Conservation (phyloP, 768 basidiomycete genomes). For the Suillus tomentosus region DNA sequence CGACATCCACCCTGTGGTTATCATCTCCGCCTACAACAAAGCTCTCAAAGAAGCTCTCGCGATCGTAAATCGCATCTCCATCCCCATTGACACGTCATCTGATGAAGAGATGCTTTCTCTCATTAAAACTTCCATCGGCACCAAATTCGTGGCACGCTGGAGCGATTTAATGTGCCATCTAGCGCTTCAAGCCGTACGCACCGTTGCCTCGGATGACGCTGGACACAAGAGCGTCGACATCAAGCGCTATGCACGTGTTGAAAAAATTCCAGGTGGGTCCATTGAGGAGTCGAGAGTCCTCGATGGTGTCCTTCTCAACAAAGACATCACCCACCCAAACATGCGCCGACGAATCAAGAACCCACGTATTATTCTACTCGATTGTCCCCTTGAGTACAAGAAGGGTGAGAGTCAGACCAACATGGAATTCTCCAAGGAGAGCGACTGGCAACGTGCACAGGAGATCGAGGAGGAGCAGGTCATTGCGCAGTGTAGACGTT, state of each 20-base stretch:
- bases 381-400: conserved; percentile 98
- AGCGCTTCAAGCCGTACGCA: conserved; percentile 89
- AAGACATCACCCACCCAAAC: conserved; percentile 96
- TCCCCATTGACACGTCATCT: conserved; percentile 84
- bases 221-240: conserved; percentile 91
- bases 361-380: conserved; percentile 85
- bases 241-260: conserved; percentile 96
- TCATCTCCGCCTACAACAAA: conserved; percentile 97
- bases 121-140: conserved; percentile 98
- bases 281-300: conserved; percentile 91
- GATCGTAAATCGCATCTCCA: conserved; percentile 84
- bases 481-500: conserved; percentile 77
- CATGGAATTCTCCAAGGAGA: conserved; percentile 95
- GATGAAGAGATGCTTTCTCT: conserved; percentile 93
- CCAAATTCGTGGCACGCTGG: conserved; percentile 97
- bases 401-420: conserved; percentile 99
- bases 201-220: conserved; percentile 76
- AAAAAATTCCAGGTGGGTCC: conserved; percentile 97
- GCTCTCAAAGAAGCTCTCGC: conserved; percentile 90
- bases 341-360: conserved; percentile 92
- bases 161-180: conserved; percentile 96
- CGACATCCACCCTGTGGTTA: conserved; percentile 97
- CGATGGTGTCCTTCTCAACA: conserved; percentile 95
- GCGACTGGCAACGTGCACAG: conserved; percentile 90
- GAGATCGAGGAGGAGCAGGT: conserved; percentile 98